A percentile compares a stretch with the other conserved stretches of the same genome.
Evolutionary conservation across 1,284 basidiomycete species (phyloP).

Genomic region (Rhodotorula sp.): DNA sequence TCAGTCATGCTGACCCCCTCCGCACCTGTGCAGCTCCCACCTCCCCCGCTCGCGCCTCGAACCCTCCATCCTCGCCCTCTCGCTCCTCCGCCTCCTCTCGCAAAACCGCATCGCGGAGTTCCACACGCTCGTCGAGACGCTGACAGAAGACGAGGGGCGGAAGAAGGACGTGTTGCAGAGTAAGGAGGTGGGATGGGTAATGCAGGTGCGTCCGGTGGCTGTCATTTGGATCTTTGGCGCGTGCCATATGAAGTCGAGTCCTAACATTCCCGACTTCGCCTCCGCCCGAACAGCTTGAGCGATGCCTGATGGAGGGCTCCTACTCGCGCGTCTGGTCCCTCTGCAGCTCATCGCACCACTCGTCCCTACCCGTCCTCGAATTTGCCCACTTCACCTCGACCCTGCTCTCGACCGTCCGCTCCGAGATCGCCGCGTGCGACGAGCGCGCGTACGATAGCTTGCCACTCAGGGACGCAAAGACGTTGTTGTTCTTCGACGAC

Average conservation of each 20-base stretch:
- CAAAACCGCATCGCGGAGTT: slow-evolving; percentile 97
- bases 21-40: slow-evolving; percentile 42
- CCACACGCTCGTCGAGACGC: slow-evolving; percentile 97
- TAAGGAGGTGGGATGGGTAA: slow-evolving; percentile 39
- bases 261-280: slow-evolving; percentile 54
- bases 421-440: slow-evolving; percentile 90
- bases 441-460: slow-evolving; percentile 84
- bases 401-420: slow-evolving; percentile 87
- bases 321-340: slow-evolving; percentile 99
- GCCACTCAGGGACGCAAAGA: slow-evolving; percentile 81
- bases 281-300: slow-evolving; percentile 56
- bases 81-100: slow-evolving; percentile 89
- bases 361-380: slow-evolving; percentile 57
- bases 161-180: slow-evolving; percentile 21
- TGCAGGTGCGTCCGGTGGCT: slow-evolving; percentile 18
- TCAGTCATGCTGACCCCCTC: neutral
- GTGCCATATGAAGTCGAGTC: slow-evolving; percentile 59
- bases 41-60: slow-evolving; percentile 81
- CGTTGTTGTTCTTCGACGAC: slow-evolving; percentile 79
- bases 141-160: slow-evolving; percentile 47
- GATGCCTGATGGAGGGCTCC: slow-evolving; percentile 98
- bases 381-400: slow-evolving; percentile 88
- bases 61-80: slow-evolving; percentile 83
- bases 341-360: slow-evolving; percentile 55
- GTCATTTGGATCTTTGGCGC: no score